These are phyloP conservation scores for Arabidopsis thaliana DNA, from an alignment of 345 rosid genomes.

Conservation along the genomic window TAIR10.1 NC_003071.7:14965001-14965500, in stretches of 20 bases:
- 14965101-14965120: slow-evolving; percentile 31
- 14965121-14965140: slow-evolving; percentile 35
- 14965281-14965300: slow-evolving; percentile 43
- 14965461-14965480: slow-evolving; percentile 14
- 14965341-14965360: neutral
- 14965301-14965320: slow-evolving; percentile 57
- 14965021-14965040: slow-evolving; percentile 25
- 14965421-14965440: slow-evolving; percentile 40
- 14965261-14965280: slow-evolving; percentile 41
- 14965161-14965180: slow-evolving; percentile 14
- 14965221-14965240: slow-evolving; percentile 18
- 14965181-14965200: slow-evolving; percentile 33
- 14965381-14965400: slow-evolving; percentile 39
- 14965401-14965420: slow-evolving; percentile 39
- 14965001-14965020: slow-evolving; percentile 7
- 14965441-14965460: slow-evolving; percentile 33
- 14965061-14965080: slow-evolving; percentile 24
- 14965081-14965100: neutral
- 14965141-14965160: slow-evolving; percentile 22
- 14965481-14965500: slow-evolving; percentile 44
- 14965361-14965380: slow-evolving; percentile 43
- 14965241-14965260: slow-evolving; percentile 55
- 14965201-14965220: neutral
- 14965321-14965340: slow-evolving; percentile 37
- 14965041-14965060: neutral